Evolutionary conservation across 2,329 filamentous ascomycete species (phyloP), one percentile per base, ranked within the genome.

Genomic region (Trichophyton schoenleinii): DNA sequence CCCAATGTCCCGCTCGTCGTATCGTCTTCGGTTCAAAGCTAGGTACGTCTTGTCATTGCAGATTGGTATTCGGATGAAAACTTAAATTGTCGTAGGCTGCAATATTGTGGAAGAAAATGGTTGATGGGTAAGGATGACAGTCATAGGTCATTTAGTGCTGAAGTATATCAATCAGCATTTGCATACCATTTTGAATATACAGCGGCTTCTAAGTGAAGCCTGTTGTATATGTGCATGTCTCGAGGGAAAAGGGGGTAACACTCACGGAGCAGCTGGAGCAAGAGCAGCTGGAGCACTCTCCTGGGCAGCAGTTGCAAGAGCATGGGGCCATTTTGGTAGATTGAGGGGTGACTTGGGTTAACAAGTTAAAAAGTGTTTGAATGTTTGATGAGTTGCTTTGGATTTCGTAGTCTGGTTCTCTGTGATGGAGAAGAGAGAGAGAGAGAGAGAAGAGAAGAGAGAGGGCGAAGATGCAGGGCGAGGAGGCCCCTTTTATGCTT

Each of bases 301-400:
- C 71, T 65, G 68, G 65, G 72, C 73, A 75, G 71, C 70, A 71
- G 71, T 70, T 73, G 72, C 74, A 76, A 58, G 62, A 57, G 69
- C 73, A 75, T 69, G 73, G 73, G 71, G 68, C 68, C 73, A 75
- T 76, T 60, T 65, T 73, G 69, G 66, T 65, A 65, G 66, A 57
- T 61, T 66, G 59, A 59, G 61, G 61, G 62, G 63, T 59, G 64
- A 61, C 61, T 62, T 63, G 46, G 49, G 59, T 60, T 60, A 28
- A 55, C 49, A 36, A 55, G 28, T 38, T 60, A 41, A 46, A 55
- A 46, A 58, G 18, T 53, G 55, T 49, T 55, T 46, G 20, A 31
- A 53, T 28, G 3, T 60, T 34, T 28, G 31, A 34, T n/a, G 5
- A 18, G n/a, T 55, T 55, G 49, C 49, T 55, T 53, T 49, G 48